These are phyloP conservation scores for Flaveria bidentis DNA, from an alignment of 129 eudicot genomes.

Conservation along the genomic window DNA sequence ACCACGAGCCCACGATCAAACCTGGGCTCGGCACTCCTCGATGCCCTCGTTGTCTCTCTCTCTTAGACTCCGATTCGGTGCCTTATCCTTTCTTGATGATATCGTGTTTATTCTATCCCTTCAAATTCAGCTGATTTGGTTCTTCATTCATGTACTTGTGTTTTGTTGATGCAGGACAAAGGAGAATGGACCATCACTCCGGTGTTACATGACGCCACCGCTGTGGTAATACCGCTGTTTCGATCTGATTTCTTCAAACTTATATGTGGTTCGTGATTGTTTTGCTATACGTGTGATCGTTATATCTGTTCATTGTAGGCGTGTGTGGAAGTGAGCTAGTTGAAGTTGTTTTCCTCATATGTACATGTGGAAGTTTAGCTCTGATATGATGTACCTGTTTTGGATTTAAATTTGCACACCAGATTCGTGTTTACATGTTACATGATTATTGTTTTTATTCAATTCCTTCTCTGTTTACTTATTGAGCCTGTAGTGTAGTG, in stretches of 20 bases:
- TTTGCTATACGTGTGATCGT: not conserved
- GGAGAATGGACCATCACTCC: conserved; percentile 74
- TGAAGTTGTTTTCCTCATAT: not conserved
- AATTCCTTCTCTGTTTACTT: not conserved
- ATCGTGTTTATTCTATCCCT: not conserved
- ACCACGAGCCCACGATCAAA: conserved; percentile 85
- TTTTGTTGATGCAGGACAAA: conserved; percentile 43
- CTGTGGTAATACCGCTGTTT: conserved; percentile 53
- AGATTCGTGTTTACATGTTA: conserved; percentile 7
- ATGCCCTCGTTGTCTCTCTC: conserved; percentile 87
- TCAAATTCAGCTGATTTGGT: conserved; percentile 10
- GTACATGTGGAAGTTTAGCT: not conserved
- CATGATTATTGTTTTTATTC: not conserved
- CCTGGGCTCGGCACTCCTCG: conserved; percentile 92
- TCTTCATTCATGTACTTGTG: not conserved
- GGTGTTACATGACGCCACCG: conserved; percentile 78
- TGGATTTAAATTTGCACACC: not conserved
- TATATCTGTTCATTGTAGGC: not conserved
- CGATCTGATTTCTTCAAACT: not conserved
- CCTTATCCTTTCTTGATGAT: not conserved
- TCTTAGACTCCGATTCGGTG: conserved; percentile 52
- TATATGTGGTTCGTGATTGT: not conserved
- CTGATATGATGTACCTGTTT: not conserved
- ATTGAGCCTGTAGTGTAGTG: not conserved
- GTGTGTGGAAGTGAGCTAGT: not conserved